Percentiles rank a stretch among this genome's conserved stretches.
phyloP scores from a whole-genome alignment of 1,139 yeast species.

The Scheffersomyces titani region DNA sequence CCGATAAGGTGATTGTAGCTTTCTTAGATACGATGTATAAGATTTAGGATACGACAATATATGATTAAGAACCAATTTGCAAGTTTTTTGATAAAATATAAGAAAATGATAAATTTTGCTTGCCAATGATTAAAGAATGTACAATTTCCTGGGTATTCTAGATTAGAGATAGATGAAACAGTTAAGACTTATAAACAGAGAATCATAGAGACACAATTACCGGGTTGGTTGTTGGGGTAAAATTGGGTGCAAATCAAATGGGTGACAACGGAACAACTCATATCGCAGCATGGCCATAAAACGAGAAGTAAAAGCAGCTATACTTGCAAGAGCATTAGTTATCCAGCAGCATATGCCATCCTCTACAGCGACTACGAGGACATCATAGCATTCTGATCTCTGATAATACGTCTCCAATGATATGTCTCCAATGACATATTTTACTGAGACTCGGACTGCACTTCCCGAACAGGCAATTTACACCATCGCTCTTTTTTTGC shows the following conservation, averaged over 20 bases:
- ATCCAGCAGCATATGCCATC: not conserved
- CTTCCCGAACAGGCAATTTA: not conserved
- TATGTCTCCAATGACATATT: too few species aligned
- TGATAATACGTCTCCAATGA: not conserved
- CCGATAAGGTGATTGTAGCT: slow-evolving; percentile 72
- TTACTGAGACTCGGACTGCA: too few species aligned
- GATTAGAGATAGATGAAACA: too few species aligned
- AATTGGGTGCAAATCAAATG: not conserved
- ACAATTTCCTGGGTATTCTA: too few species aligned
- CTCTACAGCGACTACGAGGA: not conserved
- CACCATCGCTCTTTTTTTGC: not conserved
- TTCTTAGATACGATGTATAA: slow-evolving; percentile 81
- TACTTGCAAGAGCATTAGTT: not conserved
- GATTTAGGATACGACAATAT: slow-evolving; percentile 12
- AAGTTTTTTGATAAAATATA: not conserved
- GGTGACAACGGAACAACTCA: not conserved
- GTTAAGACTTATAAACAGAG: not conserved
- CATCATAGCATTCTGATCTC: not conserved
- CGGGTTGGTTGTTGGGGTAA: not conserved
- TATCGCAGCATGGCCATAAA: not conserved
- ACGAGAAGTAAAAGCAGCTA: not conserved
- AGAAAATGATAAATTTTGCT: not conserved
- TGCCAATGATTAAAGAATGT: too few species aligned
- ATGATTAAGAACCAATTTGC: slow-evolving; percentile 1
- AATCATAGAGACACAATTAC: not conserved